Conservation (phyloP, 306 rosid genomes). For the Gleditsia sinensis region DNA sequence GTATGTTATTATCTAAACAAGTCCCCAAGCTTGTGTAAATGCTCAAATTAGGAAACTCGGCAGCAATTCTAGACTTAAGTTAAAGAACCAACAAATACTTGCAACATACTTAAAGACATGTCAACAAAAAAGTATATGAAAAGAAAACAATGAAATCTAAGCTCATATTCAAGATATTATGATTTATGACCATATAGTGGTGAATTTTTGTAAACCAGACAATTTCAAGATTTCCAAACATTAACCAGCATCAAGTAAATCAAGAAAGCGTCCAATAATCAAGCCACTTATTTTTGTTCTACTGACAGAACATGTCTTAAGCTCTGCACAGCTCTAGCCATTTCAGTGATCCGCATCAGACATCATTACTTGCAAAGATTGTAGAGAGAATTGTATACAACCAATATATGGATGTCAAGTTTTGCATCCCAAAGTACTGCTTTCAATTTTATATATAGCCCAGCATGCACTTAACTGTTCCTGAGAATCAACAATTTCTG, state of each 20-base stretch:
- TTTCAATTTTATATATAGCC: constrained; percentile 49
- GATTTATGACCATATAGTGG: constrained; percentile 1
- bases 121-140: not conserved
- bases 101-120: not conserved
- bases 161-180: not conserved
- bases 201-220: not conserved
- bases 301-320: constrained; percentile 23
- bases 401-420: constrained; percentile 40
- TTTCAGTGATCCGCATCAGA: constrained; percentile 37
- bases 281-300: constrained; percentile 23
- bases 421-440: constrained; percentile 51
- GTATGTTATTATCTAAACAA: not conserved
- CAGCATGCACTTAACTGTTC: constrained; percentile 56
- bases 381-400: constrained; percentile 36
- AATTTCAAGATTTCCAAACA: constrained; percentile 17
- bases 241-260: not conserved
- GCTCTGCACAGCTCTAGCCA: constrained; percentile 35
- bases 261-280: constrained; percentile 25
- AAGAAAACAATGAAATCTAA: constrained; percentile 5
- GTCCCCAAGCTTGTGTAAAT: not conserved
- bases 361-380: constrained; percentile 42
- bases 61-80: not conserved
- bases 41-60: not conserved
- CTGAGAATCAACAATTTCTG: constrained; percentile 61
- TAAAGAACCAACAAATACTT: not conserved